Percentiles rank a stretch among this genome's conserved stretches.
Evolutionary conservation across 345 rosid species (phyloP).

Genomic region (Noccaea caerulescens): DNA sequence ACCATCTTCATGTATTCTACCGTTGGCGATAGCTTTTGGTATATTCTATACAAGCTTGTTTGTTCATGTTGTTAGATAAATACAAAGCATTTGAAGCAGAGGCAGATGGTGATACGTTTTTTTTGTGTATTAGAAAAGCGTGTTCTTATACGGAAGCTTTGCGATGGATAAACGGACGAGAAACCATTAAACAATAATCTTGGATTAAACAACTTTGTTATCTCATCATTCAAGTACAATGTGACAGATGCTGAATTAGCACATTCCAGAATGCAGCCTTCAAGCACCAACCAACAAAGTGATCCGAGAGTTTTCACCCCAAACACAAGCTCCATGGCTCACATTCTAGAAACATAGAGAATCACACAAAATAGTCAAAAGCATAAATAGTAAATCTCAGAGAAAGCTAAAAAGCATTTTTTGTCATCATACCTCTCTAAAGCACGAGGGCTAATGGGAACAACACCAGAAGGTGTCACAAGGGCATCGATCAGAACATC

Average conservation of each 20-base stretch:
- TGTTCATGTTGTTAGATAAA: neutral
- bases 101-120: neutral
- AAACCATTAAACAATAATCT: conserved; percentile 8
- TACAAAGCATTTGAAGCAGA: no score
- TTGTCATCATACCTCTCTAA: conserved; percentile 51
- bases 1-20: neutral
- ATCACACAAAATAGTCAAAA: conserved; percentile 16
- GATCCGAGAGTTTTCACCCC: conserved; percentile 14
- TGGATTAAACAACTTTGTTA: conserved; percentile 10
- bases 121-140: conserved; percentile 1
- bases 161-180: neutral
- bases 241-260: neutral
- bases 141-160: neutral
- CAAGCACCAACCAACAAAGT: conserved; percentile 8
- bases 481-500: conserved; percentile 80
- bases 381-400: neutral
- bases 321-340: conserved; percentile 31
- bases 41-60: neutral
- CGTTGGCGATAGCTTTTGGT: neutral
- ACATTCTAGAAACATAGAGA: conserved; percentile 37
- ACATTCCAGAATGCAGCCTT: conserved; percentile 21
- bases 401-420: conserved; percentile 25
- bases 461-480: conserved; percentile 73
- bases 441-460: conserved; percentile 65
- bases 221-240: conserved; percentile 26